Evolutionary conservation across 192 early-diverging fungal species (phyloP).

Genomic region (Entomortierella parvispora): DNA sequence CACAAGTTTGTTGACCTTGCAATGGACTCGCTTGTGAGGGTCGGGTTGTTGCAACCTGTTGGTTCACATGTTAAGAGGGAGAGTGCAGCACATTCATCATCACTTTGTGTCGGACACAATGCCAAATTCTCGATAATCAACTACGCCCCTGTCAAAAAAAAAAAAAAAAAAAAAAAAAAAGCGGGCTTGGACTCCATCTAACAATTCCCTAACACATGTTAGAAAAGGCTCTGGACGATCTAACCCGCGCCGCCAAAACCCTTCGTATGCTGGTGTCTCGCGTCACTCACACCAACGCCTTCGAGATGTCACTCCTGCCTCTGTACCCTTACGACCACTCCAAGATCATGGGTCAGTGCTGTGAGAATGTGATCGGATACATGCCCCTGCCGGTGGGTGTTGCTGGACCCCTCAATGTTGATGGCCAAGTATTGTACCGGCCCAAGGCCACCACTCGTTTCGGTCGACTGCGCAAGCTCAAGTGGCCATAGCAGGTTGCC

Average conservation of each 20-base stretch:
- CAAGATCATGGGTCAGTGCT: conserved; percentile 91
- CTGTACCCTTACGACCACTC: conserved; percentile 88
- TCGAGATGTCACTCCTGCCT: conserved; percentile 77
- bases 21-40: too few relatives aligned
- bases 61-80: too few relatives aligned
- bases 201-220: conserved; percentile 87
- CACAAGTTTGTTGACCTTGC: too few relatives aligned
- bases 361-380: conserved; percentile 96
- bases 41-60: too few relatives aligned
- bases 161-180: too few relatives aligned
- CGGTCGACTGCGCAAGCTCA: conserved; percentile 83
- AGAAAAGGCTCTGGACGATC: conserved; percentile 83
- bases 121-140: too few relatives aligned
- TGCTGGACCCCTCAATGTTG: conserved; percentile 87
- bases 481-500: conserved; percentile 84
- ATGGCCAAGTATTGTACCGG: conserved; percentile 82
- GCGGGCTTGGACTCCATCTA: too few relatives aligned
- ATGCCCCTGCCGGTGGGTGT: conserved; percentile 93
- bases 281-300: conserved; percentile 65
- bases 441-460: conserved; percentile 98
- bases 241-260: conserved; percentile 86
- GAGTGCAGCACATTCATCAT: too few relatives aligned
- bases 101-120: too few relatives aligned
- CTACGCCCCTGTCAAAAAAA: too few relatives aligned
- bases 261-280: conserved; percentile 82